Conservation (phyloP, 805 yeast species). For the Cyberlindnera meyerae region DNA sequence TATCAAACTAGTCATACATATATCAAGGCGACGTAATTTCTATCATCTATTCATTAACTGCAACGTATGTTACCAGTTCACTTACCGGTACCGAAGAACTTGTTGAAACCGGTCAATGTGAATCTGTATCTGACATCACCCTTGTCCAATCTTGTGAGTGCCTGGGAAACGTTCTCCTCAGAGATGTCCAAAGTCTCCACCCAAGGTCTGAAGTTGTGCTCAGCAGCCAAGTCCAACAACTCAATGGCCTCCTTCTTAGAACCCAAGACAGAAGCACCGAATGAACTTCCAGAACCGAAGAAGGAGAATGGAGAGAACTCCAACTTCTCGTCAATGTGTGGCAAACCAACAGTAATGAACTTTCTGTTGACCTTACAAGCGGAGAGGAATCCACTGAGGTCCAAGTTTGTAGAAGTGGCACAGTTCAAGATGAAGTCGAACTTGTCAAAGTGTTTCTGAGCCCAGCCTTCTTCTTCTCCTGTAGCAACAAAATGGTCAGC, state of each 20-base stretch:
- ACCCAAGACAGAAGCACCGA: conserved; percentile 59
- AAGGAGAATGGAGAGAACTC: conserved; percentile 47
- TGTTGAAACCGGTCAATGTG: conserved; percentile 51
- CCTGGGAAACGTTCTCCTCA: conserved; percentile 48
- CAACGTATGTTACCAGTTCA: neutral
- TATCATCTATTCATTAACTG: no score
- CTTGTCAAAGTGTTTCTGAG: conserved; percentile 25
- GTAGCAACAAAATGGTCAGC: conserved; percentile 54
- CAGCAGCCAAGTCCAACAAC: conserved; percentile 60
- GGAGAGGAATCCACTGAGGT: conserved; percentile 42
- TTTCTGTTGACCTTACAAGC: conserved; percentile 53
- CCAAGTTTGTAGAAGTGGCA: conserved; percentile 44
- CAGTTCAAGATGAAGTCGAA: conserved; percentile 47
- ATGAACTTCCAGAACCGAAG: conserved; percentile 42
- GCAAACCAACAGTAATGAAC: conserved; percentile 65
- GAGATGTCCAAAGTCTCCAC: conserved; percentile 53
- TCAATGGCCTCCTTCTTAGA: conserved; percentile 60
- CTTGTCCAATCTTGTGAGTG: conserved; percentile 46
- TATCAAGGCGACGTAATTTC: no score
- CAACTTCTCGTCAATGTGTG: conserved; percentile 39
- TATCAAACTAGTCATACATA: no score
- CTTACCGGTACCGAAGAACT: conserved; percentile 30
- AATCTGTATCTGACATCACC: conserved; percentile 64
- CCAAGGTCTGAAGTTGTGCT: conserved; percentile 57
- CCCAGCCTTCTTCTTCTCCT: conserved; percentile 41